Evolutionary conservation across 2,329 filamentous ascomycete species (phyloP).

Genomic region (Didymella sp.): DNA sequence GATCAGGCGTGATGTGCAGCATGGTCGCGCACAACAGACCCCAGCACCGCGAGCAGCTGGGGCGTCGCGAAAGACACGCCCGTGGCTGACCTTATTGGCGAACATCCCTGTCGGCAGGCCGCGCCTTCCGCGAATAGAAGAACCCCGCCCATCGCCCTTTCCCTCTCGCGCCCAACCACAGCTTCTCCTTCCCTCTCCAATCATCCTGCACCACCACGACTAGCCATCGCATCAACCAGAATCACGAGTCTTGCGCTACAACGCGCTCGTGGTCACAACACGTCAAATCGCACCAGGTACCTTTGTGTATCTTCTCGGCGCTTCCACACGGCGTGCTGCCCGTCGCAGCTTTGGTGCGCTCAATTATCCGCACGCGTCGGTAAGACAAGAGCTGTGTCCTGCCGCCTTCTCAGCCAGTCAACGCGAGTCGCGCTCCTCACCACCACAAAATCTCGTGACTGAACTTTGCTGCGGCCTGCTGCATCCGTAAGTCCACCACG

Average conservation of each 20-base stretch:
- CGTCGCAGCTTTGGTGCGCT: conserved; percentile 16
- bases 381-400: conserved; percentile 28
- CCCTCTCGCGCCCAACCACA: conserved; percentile 35
- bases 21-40: conserved; percentile 11
- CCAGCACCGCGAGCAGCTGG: conserved; percentile 5
- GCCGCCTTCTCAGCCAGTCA: conserved; percentile 31
- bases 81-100: conserved; percentile 27
- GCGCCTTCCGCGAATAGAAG: conserved; percentile 25
- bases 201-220: conserved; percentile 35
- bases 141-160: conserved; percentile 32
- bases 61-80: conserved; percentile 15
- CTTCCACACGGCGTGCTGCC: conserved; percentile 26
- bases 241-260: conserved; percentile 39
- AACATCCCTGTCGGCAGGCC: conserved; percentile 24
- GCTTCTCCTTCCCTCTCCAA: conserved; percentile 36
- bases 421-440: conserved; percentile 34
- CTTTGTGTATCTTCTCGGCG: conserved; percentile 25
- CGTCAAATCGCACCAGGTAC: conserved; percentile 25
- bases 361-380: conserved; percentile 23
- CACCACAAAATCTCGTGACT: conserved; percentile 48
- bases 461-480: conserved; percentile 39
- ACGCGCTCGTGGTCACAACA: conserved; percentile 30
- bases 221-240: conserved; percentile 27
- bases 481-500: conserved; percentile 44
- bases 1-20: conserved; percentile 11